A percentile compares a stretch with the other conserved stretches of the same genome.
Conservation (phyloP, 225 moss, liverwort and hornwort species). For the Neckera pumila region DNA sequence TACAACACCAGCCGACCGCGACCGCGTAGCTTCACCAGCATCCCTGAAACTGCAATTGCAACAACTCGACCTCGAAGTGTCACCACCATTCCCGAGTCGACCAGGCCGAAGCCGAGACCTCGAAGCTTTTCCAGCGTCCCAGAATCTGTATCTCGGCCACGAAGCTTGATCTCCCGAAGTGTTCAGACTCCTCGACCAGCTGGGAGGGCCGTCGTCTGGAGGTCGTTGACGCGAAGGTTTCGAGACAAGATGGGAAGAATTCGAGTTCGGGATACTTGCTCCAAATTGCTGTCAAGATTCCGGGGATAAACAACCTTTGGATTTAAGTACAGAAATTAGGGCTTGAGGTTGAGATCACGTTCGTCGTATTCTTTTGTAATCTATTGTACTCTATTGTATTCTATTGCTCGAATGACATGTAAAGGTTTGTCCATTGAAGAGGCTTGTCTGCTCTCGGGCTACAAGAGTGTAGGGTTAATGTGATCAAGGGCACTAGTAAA, state of each 20-base stretch:
- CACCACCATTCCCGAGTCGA: not conserved
- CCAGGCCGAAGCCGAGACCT: not conserved
- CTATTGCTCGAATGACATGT: not conserved
- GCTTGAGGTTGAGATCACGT: not conserved
- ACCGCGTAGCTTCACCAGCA: not conserved
- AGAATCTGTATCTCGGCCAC: not conserved
- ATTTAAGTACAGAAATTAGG: not conserved
- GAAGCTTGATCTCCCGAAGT: not conserved
- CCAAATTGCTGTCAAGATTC: slow-evolving; percentile 17
- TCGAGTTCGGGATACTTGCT: slow-evolving; percentile 28
- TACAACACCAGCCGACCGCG: slow-evolving; percentile 25
- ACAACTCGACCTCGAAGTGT: not conserved
- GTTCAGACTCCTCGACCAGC: not conserved
- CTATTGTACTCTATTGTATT: not conserved
- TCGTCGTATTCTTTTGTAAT: not conserved
- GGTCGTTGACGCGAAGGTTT: slow-evolving; percentile 12
- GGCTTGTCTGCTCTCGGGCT: not conserved
- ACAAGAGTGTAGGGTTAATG: not conserved
- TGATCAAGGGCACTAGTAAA: too few relatives aligned
- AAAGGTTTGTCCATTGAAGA: not conserved
- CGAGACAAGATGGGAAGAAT: slow-evolving; percentile 23
- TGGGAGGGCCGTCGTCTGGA: not conserved
- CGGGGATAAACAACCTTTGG: not conserved
- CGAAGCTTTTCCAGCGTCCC: not conserved
- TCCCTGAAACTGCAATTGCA: not conserved